Evolutionary conservation across 352 stramenopile genomes (phyloP).

Genomic region (Pythium insidiosum): DNA sequence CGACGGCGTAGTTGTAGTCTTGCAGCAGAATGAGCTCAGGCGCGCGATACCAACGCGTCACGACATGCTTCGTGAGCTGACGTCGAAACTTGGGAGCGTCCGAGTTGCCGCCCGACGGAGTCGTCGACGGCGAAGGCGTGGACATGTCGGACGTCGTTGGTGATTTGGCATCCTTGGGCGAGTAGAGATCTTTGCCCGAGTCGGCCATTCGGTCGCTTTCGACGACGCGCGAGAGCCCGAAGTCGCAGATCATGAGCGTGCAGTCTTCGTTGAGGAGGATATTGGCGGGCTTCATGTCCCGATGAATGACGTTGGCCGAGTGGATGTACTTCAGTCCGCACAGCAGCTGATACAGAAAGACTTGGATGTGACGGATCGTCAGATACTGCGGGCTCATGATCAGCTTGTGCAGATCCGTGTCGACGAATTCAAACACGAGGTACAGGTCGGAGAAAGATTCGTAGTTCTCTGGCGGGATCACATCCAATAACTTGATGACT

Average conservation of each 20-base stretch:
- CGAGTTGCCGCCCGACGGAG: conserved; percentile 47
- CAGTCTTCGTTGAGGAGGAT: conserved; percentile 86
- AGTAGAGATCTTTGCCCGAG: conserved; percentile 62
- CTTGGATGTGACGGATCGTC: conserved; percentile 93
- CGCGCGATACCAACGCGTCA: conserved; percentile 97
- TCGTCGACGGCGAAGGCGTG: conserved; percentile 60
- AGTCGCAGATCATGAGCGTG: conserved; percentile 84
- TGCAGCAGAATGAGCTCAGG: conserved; percentile 96
- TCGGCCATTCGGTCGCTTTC: conserved; percentile 73
- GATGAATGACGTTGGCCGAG: conserved; percentile 86
- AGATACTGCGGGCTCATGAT: conserved; percentile 92
- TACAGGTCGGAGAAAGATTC: conserved; percentile 88
- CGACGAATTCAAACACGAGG: conserved; percentile 90
- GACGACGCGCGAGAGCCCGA: conserved; percentile 76
- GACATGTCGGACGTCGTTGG: conserved; percentile 68
- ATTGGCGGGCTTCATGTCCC: conserved; percentile 87
- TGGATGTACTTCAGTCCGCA: conserved; percentile 96
- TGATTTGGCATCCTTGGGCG: conserved; percentile 70
- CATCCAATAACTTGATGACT: conserved; percentile 77
- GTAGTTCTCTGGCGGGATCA: conserved; percentile 77
- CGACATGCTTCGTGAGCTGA: conserved; percentile 97
- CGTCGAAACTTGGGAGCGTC: conserved; percentile 69
- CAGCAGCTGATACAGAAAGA: conserved; percentile 95
- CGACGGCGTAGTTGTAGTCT: conserved; percentile 95
- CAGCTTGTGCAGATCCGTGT: conserved; percentile 92